A percentile compares a stretch with the other conserved stretches of the same genome.
phyloP scores from a whole-genome alignment of 2,329 filamentous ascomycete genomes.

The Neonectria faginata region DNA sequence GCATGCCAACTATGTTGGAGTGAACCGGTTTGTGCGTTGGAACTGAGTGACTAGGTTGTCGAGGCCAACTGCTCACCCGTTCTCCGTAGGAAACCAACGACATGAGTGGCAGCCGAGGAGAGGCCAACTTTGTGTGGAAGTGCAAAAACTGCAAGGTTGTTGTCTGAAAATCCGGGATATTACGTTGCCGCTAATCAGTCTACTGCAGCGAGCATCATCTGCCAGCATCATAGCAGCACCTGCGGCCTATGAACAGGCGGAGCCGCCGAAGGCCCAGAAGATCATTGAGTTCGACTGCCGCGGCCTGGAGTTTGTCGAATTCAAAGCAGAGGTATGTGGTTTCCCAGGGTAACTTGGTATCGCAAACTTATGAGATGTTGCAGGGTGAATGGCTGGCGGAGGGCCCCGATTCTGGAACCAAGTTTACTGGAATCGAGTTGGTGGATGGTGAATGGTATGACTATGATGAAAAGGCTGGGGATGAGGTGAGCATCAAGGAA shows the following conservation, averaged over 20 bases:
- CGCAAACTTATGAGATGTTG: constrained; percentile 17
- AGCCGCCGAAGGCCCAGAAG: constrained; percentile 80
- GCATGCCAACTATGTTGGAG: constrained; percentile 86
- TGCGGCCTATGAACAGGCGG: constrained; percentile 75
- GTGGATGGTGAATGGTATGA: constrained; percentile 96
- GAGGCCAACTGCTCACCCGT: constrained; percentile 21
- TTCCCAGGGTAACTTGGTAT: too few species aligned
- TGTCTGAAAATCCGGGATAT: background rate
- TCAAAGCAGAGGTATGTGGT: constrained; percentile 81
- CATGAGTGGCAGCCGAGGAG: constrained; percentile 90
- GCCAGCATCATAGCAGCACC: constrained; percentile 84
- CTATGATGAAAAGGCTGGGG: constrained; percentile 92
- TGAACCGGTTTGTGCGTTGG: constrained; percentile 85
- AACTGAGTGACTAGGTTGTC: background rate
- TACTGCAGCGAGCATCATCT: constrained; percentile 79
- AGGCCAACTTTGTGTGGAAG: constrained; percentile 99
- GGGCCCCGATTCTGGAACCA: constrained; percentile 81
- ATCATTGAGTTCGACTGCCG: constrained; percentile 94
- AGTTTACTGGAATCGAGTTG: constrained; percentile 85
- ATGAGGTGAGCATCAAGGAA: constrained; percentile 93
- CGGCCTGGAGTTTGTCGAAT: constrained; percentile 91
- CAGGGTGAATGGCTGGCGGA: constrained; percentile 92
- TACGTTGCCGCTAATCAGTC: constrained; percentile 7
- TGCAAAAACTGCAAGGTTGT: constrained; percentile 96
- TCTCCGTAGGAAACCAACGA: constrained; percentile 84